Evolutionary conservation across 225 moss, liverwort and hornwort genomes (phyloP).

Genomic region (Marchantia paleacea): DNA sequence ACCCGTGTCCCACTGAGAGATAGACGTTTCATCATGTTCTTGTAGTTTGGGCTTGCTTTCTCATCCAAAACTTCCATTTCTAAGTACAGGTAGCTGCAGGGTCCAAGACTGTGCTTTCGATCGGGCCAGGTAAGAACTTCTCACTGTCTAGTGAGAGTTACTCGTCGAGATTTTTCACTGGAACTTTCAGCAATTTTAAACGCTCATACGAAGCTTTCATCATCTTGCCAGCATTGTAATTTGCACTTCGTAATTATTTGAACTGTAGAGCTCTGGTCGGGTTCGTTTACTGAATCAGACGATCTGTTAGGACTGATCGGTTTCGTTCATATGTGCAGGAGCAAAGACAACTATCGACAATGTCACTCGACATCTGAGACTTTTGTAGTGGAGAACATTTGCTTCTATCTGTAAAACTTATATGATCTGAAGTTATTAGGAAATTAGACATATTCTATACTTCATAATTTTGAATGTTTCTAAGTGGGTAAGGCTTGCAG

Average conservation of each 20-base stretch:
- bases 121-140: slow-evolving; percentile 70
- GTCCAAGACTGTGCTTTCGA: slow-evolving; percentile 95
- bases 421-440: background rate
- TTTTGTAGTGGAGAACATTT: slow-evolving; percentile 40
- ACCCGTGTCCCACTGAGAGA: background rate
- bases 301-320: background rate
- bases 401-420: background rate
- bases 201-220: no score
- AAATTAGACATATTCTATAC: slow-evolving; percentile 1
- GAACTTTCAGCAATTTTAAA: background rate
- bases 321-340: slow-evolving; percentile 44
- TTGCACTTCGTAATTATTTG: no score
- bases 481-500: background rate
- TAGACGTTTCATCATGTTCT: background rate
- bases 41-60: background rate
- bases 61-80: background rate
- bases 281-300: background rate
- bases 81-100: slow-evolving; percentile 81
- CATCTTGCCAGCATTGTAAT: background rate
- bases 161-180: background rate
- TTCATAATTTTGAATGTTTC: background rate
- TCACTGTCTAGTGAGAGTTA: background rate
- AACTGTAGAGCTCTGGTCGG: background rate
- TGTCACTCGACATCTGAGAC: slow-evolving; percentile 69
- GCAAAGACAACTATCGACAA: slow-evolving; percentile 66